A percentile compares a stretch with the other conserved stretches of the same genome.
Conservation (phyloP, 371 early-diverging fungal species). For the Syncephalastrum racemosum region DNA sequence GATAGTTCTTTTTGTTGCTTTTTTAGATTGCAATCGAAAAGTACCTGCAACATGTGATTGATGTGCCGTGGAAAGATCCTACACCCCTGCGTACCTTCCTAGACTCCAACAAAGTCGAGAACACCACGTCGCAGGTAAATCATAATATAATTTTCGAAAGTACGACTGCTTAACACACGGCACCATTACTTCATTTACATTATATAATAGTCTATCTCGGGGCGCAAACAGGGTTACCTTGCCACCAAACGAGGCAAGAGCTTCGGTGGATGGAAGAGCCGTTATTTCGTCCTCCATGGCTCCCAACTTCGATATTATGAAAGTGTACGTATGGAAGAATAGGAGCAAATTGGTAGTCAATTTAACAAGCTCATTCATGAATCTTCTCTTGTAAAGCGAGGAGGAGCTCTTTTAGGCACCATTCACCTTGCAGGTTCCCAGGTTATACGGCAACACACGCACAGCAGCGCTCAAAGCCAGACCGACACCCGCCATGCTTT, state of each 20-base stretch:
- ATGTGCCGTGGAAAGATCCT: conserved; percentile 50
- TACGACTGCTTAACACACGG: background rate
- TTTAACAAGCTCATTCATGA: background rate
- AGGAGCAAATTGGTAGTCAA: background rate
- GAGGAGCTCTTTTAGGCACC: conserved; percentile 49
- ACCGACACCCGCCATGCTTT: conserved; percentile 63
- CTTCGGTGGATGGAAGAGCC: conserved; percentile 86
- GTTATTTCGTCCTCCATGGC: conserved; percentile 72
- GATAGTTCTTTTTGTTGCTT: conserved; percentile 3
- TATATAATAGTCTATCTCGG: conserved; percentile 13
- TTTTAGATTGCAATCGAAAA: conserved; percentile 63
- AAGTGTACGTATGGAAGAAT: conserved; percentile 13
- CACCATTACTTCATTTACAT: no score
- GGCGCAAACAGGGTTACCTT: conserved; percentile 76
- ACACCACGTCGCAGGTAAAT: conserved; percentile 3
- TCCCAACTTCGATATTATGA: conserved; percentile 75
- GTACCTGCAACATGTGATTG: conserved; percentile 64
- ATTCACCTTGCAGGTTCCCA: conserved; percentile 49
- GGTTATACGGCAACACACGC: conserved; percentile 49
- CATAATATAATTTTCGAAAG: background rate
- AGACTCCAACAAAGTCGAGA: conserved; percentile 51
- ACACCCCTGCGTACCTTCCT: conserved; percentile 67
- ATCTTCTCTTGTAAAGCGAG: conserved; percentile 24
- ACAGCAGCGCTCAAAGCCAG: conserved; percentile 5
- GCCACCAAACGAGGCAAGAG: conserved; percentile 79